Conservation (phyloP, 2,329 filamentous ascomycete species). For the Colletotrichum gloeosporioides region DNA sequence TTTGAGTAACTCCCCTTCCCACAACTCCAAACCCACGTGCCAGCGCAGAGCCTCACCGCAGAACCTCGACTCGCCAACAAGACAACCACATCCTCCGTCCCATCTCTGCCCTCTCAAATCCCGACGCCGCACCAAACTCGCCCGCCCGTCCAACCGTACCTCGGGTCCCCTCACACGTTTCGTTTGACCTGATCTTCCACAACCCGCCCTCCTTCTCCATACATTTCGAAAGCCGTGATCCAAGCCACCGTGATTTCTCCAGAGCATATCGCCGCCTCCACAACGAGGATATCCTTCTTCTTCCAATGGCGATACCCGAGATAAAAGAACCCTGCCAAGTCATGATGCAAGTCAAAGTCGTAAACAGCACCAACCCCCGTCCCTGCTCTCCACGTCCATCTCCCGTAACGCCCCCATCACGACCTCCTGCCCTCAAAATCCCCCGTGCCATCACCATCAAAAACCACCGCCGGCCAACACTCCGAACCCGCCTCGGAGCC, state of each 20-base stretch:
- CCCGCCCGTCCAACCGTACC: neutral
- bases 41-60: neutral
- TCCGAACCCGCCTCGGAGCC: neutral
- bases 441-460: neutral
- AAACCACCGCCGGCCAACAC: neutral
- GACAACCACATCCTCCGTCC: neutral
- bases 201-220: neutral
- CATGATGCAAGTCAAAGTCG: neutral
- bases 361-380: neutral
- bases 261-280: neutral
- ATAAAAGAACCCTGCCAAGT: neutral
- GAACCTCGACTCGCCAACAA: neutral
- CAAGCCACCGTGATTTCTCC: neutral
- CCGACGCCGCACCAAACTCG: neutral
- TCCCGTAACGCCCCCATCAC: neutral
- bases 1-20: neutral
- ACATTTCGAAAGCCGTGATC: neutral
- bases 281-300: neutral
- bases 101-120: neutral
- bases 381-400: neutral
- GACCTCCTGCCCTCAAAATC: neutral
- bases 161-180: conserved; percentile 16
- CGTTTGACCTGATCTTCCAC: conserved; percentile 20
- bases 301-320: neutral
- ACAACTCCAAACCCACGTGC: neutral